Percentiles rank a stretch among this genome's conserved stretches.
phyloP scores from a whole-genome alignment of 352 stramenopile genomes.

The Elongisporangium prolatum region DNA sequence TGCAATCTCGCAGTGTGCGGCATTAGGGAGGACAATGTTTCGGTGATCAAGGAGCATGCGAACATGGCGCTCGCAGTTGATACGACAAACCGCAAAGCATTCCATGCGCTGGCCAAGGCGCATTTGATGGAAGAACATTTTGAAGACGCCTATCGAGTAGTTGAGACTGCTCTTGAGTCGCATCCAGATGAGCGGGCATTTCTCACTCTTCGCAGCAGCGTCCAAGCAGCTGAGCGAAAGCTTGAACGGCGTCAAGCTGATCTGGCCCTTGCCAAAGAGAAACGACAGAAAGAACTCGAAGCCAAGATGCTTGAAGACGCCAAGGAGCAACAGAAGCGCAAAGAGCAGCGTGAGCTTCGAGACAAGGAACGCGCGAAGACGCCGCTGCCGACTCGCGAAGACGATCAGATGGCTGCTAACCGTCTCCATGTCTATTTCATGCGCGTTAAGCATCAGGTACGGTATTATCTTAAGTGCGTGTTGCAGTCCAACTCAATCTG shows the following conservation, averaged over 20 bases:
- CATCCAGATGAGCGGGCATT: constrained; percentile 48
- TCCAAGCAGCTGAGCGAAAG: constrained; percentile 30
- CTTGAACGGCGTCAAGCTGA: constrained; percentile 19
- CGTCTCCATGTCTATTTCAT: constrained; percentile 62
- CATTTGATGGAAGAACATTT: constrained; percentile 57
- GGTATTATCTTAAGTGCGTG: not conserved
- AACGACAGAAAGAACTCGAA: constrained; percentile 31
- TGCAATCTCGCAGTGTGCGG: constrained; percentile 75
- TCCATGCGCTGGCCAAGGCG: constrained; percentile 69
- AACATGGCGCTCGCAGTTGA: constrained; percentile 50
- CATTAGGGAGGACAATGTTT: constrained; percentile 55
- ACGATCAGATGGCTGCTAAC: constrained; percentile 47
- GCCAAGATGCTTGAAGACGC: constrained; percentile 23
- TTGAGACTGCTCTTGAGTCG: constrained; percentile 28
- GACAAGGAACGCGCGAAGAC: constrained; percentile 5
- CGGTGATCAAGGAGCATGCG: constrained; percentile 54
- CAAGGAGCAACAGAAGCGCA: constrained; percentile 10
- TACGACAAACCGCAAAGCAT: constrained; percentile 40
- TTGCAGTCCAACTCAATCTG: not conserved
- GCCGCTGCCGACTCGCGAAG: constrained; percentile 48
- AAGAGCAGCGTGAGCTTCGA: not conserved
- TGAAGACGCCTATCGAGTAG: constrained; percentile 33
- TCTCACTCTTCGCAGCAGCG: constrained; percentile 37
- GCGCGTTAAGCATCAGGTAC: constrained; percentile 52
- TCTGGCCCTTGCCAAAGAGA: constrained; percentile 28